These are phyloP conservation scores for Amylostereum areolatum DNA, from an alignment of 1,284 basidiomycete genomes.

Conservation along the genomic window DNA sequence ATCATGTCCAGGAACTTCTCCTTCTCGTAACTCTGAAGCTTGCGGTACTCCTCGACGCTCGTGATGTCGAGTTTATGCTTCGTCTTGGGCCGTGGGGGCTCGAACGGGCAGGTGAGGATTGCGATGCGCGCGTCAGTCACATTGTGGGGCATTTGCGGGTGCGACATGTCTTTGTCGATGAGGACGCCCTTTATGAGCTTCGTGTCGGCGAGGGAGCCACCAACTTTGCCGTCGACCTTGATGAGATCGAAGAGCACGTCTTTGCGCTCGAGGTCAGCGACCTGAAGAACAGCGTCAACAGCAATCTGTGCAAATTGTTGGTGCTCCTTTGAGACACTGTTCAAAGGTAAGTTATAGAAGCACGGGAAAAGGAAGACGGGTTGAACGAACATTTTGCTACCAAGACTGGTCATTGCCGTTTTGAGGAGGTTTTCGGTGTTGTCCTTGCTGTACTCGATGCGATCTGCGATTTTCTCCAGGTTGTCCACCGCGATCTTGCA, in stretches of 20 bases:
- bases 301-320: slow-evolving; percentile 96
- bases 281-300: slow-evolving; percentile 92
- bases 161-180: slow-evolving; percentile 99
- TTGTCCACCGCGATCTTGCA: slow-evolving; percentile 87
- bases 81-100: slow-evolving; percentile 97
- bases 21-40: slow-evolving; percentile 92
- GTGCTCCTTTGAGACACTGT: slow-evolving; percentile 93
- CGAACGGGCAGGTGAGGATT: slow-evolving; percentile 98
- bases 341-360: neutral
- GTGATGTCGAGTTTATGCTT: slow-evolving; percentile 99
- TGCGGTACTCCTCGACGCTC: slow-evolving; percentile 96
- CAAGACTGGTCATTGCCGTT: slow-evolving; percentile 93
- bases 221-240: slow-evolving; percentile 99
- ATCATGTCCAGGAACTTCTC: slow-evolving; percentile 98
- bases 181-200: slow-evolving; percentile 92
- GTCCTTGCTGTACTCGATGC: slow-evolving; percentile 76
- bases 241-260: slow-evolving; percentile 99
- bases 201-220: slow-evolving; percentile 93
- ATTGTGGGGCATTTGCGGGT: slow-evolving; percentile 93
- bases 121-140: slow-evolving; percentile 90
- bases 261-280: slow-evolving; percentile 90
- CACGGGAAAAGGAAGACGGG: neutral
- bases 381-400: slow-evolving; percentile 88
- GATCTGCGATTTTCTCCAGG: slow-evolving; percentile 91
- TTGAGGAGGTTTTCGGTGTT: slow-evolving; percentile 88